Conservation (phyloP, 805 yeast genomes). For the Suhomyces sp. region DNA sequence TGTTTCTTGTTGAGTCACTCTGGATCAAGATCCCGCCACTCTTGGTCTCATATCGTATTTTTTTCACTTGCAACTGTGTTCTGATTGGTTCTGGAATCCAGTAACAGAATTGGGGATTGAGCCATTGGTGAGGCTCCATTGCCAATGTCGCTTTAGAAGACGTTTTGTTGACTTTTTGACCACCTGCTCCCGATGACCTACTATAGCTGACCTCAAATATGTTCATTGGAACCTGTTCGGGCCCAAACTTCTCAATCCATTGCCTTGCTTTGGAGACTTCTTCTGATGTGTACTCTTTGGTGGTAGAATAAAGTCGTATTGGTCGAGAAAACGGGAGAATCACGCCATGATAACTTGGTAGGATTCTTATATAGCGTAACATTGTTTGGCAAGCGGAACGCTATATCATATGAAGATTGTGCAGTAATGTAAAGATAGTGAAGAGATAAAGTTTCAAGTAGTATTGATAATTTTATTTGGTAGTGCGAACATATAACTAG, state of each 20-base stretch:
- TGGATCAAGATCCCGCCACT: constrained; percentile 57
- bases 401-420: too few relatives aligned
- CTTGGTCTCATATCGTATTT: constrained; percentile 55
- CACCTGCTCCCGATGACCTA: constrained; percentile 82
- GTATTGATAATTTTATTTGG: too few relatives aligned
- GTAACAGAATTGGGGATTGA: constrained; percentile 32
- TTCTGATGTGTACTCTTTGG: constrained; percentile 13
- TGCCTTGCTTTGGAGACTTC: constrained; percentile 33
- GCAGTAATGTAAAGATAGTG: too few relatives aligned
- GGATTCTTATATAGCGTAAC: too few relatives aligned
- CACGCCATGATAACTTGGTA: too few relatives aligned
- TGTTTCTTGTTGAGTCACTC: constrained; percentile 57
- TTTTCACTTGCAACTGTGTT: constrained; percentile 36
- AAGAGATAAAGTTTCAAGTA: too few relatives aligned
- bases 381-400: too few relatives aligned
- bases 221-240: constrained; percentile 41
- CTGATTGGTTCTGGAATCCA: constrained; percentile 64
- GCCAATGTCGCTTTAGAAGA: constrained; percentile 65
- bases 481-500: too few relatives aligned
- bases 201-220: constrained; percentile 47
- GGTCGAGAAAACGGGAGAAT: too few relatives aligned
- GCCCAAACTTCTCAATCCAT: constrained; percentile 42
- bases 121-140: constrained; percentile 44
- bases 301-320: constrained; percentile 1
- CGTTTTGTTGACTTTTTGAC: constrained; percentile 80